Conservation (phyloP, 139 green algal genomes). For the Volvox africanus region DNA sequence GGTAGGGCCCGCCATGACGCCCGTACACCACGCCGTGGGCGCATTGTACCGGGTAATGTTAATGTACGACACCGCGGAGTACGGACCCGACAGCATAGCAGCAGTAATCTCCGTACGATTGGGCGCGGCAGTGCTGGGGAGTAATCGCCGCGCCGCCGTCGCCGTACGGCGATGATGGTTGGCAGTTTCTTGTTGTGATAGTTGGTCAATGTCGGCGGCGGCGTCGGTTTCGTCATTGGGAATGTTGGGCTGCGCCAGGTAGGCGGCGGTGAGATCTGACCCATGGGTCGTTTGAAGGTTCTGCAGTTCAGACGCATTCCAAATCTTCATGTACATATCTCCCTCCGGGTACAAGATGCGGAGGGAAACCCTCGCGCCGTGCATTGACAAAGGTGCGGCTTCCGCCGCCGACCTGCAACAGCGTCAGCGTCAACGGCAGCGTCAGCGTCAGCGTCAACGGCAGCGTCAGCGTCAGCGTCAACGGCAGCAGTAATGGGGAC, state of each 20-base stretch:
- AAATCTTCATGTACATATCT: constrained; percentile 21
- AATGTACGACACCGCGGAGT: not conserved
- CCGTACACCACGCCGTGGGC: not conserved
- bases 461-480: not conserved
- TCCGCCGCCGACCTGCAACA: not conserved
- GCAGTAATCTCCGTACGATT: not conserved
- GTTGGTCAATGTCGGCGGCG: no score
- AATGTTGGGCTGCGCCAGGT: no score
- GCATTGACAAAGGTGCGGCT: not conserved
- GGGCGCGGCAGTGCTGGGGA: not conserved
- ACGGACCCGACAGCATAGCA: not conserved
- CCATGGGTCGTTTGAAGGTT: not conserved
- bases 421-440: not conserved
- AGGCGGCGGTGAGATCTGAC: no score
- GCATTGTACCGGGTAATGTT: not conserved
- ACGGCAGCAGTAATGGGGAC: not conserved
- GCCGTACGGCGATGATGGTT: no score
- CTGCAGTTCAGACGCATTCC: not conserved
- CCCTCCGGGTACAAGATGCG: not conserved
- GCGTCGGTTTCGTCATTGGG: no score
- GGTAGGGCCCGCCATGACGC: not conserved
- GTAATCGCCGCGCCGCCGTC: not conserved
- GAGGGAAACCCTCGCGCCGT: constrained; percentile 4
- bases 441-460: not conserved
- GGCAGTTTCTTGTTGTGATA: no score